These are phyloP conservation scores for Fomitopsis pulvina DNA, from an alignment of 768 basidiomycete species.

Conservation along the genomic window DNA sequence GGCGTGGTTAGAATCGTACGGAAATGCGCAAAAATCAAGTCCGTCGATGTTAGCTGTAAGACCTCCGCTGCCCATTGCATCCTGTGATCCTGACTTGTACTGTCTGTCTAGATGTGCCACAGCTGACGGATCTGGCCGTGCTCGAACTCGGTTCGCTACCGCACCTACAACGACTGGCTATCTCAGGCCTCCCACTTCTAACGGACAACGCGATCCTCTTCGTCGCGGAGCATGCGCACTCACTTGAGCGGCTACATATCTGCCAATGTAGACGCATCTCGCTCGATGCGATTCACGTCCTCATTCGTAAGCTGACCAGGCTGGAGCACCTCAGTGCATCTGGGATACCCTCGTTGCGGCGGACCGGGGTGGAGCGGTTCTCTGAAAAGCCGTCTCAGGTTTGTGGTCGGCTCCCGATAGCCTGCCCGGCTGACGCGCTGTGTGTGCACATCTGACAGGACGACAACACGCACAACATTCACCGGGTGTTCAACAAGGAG, in stretches of 20 bases:
- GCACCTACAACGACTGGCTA: constrained; percentile 66
- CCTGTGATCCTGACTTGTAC: neutral
- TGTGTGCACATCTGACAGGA: constrained; percentile 34
- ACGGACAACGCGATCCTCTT: constrained; percentile 81
- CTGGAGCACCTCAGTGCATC: constrained; percentile 76
- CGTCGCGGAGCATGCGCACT: constrained; percentile 63
- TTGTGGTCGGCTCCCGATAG: constrained; percentile 20
- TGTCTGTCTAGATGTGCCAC: constrained; percentile 26
- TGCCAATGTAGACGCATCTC: constrained; percentile 82
- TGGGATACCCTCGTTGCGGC: constrained; percentile 68
- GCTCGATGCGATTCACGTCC: constrained; percentile 64
- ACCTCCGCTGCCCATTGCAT: constrained; percentile 9
- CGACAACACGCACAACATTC: constrained; percentile 62
- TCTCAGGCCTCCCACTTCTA: constrained; percentile 74
- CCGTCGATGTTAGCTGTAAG: constrained; percentile 86
- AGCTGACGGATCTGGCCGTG: constrained; percentile 80
- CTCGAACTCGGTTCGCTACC: constrained; percentile 70
- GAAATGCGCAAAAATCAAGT: constrained; percentile 65
- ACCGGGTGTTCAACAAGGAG: constrained; percentile 72
- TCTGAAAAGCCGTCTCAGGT: constrained; percentile 66
- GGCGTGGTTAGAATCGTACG: constrained; percentile 64
- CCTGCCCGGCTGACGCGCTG: neutral
- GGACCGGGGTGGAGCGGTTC: constrained; percentile 67
- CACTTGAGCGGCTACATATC: constrained; percentile 76
- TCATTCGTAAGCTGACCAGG: constrained; percentile 51